These are phyloP conservation scores for Aechmea fasciata DNA, from an alignment of 176 grass and related monocot species.

Conservation along the genomic window DNA sequence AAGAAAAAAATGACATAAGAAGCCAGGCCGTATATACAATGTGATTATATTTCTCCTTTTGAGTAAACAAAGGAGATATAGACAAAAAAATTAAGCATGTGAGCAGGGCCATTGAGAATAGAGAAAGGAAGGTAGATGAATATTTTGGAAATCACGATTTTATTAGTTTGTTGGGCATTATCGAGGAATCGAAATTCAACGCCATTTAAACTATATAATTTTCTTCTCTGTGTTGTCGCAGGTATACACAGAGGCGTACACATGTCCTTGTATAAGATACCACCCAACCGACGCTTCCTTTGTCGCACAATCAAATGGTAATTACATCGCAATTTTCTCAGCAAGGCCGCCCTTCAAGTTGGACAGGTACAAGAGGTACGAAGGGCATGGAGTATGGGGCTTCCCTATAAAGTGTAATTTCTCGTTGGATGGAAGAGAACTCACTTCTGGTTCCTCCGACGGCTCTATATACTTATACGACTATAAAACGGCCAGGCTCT, in stretches of 20 bases:
- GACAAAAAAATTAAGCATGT: no score
- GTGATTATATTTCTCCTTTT: no score
- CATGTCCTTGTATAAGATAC: constrained; percentile 76
- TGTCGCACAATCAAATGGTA: constrained; percentile 86
- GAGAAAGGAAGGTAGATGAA: not conserved
- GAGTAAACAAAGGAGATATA: no score
- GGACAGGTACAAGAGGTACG: constrained; percentile 63
- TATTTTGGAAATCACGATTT: not conserved
- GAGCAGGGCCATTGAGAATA: no score
- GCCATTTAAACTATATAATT: constrained; percentile 3
- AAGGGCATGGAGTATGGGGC: constrained; percentile 81
- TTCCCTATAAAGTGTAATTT: constrained; percentile 81
- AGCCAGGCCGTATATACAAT: no score
- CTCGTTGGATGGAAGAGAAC: constrained; percentile 42
- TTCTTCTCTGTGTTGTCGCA: constrained; percentile 21
- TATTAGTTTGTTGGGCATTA: not conserved
- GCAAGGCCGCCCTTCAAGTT: constrained; percentile 60
- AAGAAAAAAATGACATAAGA: no score
- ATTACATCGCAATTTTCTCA: constrained; percentile 75
- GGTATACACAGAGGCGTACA: constrained; percentile 84
- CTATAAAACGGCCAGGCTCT: constrained; percentile 38
- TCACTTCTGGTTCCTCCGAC: constrained; percentile 77
- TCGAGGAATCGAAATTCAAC: not conserved
- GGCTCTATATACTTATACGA: constrained; percentile 67
- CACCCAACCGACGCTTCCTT: constrained; percentile 70